Conservation (phyloP, 1,139 yeast genomes). For the Suhomyces bokatorum region DNA sequence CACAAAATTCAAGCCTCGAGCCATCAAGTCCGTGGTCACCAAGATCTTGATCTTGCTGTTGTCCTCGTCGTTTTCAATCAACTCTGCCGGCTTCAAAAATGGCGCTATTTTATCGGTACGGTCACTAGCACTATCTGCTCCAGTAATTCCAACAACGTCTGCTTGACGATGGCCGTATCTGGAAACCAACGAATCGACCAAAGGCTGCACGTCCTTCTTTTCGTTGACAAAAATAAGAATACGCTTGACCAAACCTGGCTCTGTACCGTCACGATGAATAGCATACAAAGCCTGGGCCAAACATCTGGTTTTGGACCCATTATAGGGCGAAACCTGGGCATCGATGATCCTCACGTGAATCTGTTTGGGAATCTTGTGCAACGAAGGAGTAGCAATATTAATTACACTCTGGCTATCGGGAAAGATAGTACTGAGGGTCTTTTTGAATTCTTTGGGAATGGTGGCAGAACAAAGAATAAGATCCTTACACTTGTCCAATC, state of each 20-base stretch:
- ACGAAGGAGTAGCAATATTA: conserved; percentile 69
- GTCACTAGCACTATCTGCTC: conserved; percentile 59
- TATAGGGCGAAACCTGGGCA: conserved; percentile 72
- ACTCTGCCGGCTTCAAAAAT: conserved; percentile 61
- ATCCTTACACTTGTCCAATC: conserved; percentile 57
- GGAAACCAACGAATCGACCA: conserved; percentile 53
- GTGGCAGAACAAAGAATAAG: conserved; percentile 87
- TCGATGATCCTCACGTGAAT: conserved; percentile 75
- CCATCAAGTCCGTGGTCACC: conserved; percentile 86
- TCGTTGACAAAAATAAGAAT: conserved; percentile 86
- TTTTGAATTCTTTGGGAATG: conserved; percentile 75
- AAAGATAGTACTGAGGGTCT: conserved; percentile 58
- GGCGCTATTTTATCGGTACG: conserved; percentile 57
- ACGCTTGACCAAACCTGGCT: conserved; percentile 72
- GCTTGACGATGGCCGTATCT: conserved; percentile 55
- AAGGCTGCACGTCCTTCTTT: conserved; percentile 59
- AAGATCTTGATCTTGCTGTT: conserved; percentile 54
- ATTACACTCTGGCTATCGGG: conserved; percentile 59
- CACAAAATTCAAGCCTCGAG: conserved; percentile 86
- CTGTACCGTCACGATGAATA: conserved; percentile 80
- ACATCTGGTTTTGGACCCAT: conserved; percentile 80
- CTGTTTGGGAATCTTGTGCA: conserved; percentile 79
- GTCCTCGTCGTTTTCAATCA: conserved; percentile 31
- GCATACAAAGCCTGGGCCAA: conserved; percentile 88
- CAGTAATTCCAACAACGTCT: conserved; percentile 60